Percentiles rank a stretch among this genome's conserved stretches.
Conservation (phyloP, 1,284 basidiomycete genomes). For the Ganoderma leucocontextum region DNA sequence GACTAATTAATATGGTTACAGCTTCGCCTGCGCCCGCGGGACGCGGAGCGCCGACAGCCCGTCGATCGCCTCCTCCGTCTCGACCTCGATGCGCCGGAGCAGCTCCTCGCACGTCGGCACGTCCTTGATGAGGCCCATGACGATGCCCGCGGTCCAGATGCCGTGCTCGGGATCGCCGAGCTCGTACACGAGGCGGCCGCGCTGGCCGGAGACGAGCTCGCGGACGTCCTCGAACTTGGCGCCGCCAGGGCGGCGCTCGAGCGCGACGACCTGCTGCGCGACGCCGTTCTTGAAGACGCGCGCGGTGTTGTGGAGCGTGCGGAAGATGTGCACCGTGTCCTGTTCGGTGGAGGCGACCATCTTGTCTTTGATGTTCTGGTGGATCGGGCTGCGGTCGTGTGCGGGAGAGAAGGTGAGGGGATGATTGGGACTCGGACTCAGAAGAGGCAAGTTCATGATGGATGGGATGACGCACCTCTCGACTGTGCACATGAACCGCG, state of each 20-base stretch:
- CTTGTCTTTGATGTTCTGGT: slow-evolving; percentile 90
- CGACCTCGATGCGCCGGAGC: slow-evolving; percentile 75
- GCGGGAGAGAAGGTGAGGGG: background rate
- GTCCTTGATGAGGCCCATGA: slow-evolving; percentile 86
- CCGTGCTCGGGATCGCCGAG: slow-evolving; percentile 88
- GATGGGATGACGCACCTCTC: slow-evolving; percentile 58
- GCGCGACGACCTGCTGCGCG: slow-evolving; percentile 80
- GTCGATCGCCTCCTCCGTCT: slow-evolving; percentile 80
- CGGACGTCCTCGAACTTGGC: slow-evolving; percentile 90
- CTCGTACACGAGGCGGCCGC: slow-evolving; percentile 86
- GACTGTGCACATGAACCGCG: slow-evolving; percentile 88
- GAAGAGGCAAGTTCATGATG: background rate
- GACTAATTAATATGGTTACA: background rate
- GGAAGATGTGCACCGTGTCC: slow-evolving; percentile 91
- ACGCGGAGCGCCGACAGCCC: slow-evolving; percentile 51
- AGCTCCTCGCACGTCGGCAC: slow-evolving; percentile 87
- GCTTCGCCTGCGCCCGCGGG: slow-evolving; percentile 47
- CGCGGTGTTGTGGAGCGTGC: slow-evolving; percentile 87
- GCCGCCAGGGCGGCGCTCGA: slow-evolving; percentile 84
- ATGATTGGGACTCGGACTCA: background rate
- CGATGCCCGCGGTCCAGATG: slow-evolving; percentile 87
- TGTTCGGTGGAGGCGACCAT: slow-evolving; percentile 86
- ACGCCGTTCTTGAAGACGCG: slow-evolving; percentile 91
- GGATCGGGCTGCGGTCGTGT: slow-evolving; percentile 69
- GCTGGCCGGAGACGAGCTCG: slow-evolving; percentile 83